A percentile compares a stretch with the other conserved stretches of the same genome.
phyloP scores from a whole-genome alignment of 108 stramenopile species.

The Cyclostephanos tholiformis region DNA sequence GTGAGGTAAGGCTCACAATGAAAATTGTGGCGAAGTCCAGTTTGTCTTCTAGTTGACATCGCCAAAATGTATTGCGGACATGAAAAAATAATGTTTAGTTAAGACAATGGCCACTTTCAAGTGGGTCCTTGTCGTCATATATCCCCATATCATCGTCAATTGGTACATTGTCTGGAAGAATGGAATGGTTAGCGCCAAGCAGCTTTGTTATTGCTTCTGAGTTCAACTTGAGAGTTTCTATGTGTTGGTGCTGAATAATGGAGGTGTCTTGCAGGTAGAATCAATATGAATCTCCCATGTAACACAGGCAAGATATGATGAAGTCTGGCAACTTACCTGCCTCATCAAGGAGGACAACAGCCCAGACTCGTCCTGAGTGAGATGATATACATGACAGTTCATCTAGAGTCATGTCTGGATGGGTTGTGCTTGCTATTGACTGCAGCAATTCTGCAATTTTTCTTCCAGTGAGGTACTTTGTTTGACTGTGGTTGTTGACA shows the following conservation, averaged over 20 bases:
- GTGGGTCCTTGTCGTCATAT: background rate
- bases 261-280: background rate
- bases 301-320: background rate
- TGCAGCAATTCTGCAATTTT: background rate
- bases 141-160: background rate
- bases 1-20: no score
- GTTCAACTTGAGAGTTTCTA: background rate
- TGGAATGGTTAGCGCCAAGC: background rate
- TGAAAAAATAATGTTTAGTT: no score
- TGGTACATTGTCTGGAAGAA: background rate
- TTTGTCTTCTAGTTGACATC: no score
- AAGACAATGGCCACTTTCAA: no score
- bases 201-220: background rate
- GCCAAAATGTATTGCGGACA: no score
- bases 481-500: background rate
- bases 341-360: conserved; percentile 9
- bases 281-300: background rate
- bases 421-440: background rate
- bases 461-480: no score
- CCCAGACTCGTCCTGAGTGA: conserved; percentile 22
- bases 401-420: conserved; percentile 9
- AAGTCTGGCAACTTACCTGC: background rate
- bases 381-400: background rate
- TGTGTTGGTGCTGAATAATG: background rate
- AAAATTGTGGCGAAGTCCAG: no score